Evolutionary conservation across 2,329 filamentous ascomycete genomes (phyloP).

Genomic region (Monosporascus sp.): DNA sequence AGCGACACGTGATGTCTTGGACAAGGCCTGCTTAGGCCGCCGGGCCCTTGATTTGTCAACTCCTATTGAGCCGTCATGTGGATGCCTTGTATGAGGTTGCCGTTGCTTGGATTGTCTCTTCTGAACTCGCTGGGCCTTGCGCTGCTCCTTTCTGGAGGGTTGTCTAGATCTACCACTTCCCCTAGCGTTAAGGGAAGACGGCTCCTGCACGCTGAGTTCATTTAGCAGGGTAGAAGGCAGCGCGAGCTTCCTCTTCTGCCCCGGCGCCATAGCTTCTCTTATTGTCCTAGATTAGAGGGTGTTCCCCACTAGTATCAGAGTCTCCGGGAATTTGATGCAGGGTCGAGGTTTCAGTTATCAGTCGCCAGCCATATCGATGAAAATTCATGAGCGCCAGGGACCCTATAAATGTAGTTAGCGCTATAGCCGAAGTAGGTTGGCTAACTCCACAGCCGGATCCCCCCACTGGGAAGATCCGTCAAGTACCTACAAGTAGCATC

Average conservation of each 20-base stretch:
- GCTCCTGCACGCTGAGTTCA: constrained; percentile 33
- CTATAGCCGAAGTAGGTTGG: not conserved
- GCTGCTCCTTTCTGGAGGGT: constrained; percentile 25
- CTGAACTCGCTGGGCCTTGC: constrained; percentile 24
- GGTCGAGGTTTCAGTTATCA: too few relatives aligned
- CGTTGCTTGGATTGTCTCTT: constrained; percentile 23
- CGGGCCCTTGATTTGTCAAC: not conserved
- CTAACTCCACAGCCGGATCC: constrained; percentile 12
- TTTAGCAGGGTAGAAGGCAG: constrained; percentile 40
- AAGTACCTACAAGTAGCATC: too few relatives aligned
- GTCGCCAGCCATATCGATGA: too few relatives aligned
- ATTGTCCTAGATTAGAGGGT: not conserved
- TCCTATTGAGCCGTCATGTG: not conserved
- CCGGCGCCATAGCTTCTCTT: constrained; percentile 20
- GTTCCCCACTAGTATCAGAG: too few relatives aligned
- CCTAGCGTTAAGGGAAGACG: constrained; percentile 3
- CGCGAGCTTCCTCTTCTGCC: constrained; percentile 31
- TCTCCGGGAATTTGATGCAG: too few relatives aligned
- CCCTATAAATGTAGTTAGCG: constrained; percentile 1
- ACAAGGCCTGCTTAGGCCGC: constrained; percentile 1
- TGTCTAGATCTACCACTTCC: constrained; percentile 14
- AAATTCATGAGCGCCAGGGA: not conserved
- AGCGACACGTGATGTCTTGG: constrained; percentile 10
- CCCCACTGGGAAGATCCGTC: not conserved
- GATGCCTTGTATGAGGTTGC: constrained; percentile 14